A percentile compares a stretch with the other conserved stretches of the same genome.
These are phyloP conservation scores for Globisporangium echinulatum DNA, from an alignment of 352 stramenopile genomes.

Conservation along the genomic window DNA sequence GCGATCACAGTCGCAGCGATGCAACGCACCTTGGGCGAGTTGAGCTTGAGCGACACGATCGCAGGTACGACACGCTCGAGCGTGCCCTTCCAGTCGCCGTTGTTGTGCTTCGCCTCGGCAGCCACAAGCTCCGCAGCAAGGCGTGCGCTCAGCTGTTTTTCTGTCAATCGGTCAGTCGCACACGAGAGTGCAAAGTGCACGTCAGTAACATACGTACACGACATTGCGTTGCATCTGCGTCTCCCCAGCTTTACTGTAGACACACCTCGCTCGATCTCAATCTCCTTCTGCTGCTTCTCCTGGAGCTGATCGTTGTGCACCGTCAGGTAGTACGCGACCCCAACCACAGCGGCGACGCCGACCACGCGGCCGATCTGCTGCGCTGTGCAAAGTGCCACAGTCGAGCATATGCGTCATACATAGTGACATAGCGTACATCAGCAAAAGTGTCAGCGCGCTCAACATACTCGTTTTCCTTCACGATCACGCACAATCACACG, in stretches of 20 bases:
- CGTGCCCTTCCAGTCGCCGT: conserved; percentile 77
- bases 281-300: conserved; percentile 51
- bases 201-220: not conserved
- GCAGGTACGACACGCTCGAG: conserved; percentile 78
- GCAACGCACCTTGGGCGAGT: conserved; percentile 66
- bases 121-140: conserved; percentile 60
- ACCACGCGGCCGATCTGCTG: conserved; percentile 16
- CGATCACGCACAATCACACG: not conserved
- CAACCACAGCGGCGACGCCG: conserved; percentile 24
- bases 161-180: conserved; percentile 10
- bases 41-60: conserved; percentile 87
- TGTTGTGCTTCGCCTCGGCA: conserved; percentile 61
- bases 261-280: conserved; percentile 54
- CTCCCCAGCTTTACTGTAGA: not conserved
- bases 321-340: conserved; percentile 47
- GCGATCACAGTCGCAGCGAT: no score
- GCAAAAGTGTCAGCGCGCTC: no score
- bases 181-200: not conserved
- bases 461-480: no score
- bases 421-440: not conserved
- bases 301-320: conserved; percentile 33
- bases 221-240: not conserved
- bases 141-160: conserved; percentile 57
- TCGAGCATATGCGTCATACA: no score
- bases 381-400: not conserved